phyloP scores from a whole-genome alignment of 495 filamentous ascomycete genomes.

The Parachaetomium inaequale region DNA sequence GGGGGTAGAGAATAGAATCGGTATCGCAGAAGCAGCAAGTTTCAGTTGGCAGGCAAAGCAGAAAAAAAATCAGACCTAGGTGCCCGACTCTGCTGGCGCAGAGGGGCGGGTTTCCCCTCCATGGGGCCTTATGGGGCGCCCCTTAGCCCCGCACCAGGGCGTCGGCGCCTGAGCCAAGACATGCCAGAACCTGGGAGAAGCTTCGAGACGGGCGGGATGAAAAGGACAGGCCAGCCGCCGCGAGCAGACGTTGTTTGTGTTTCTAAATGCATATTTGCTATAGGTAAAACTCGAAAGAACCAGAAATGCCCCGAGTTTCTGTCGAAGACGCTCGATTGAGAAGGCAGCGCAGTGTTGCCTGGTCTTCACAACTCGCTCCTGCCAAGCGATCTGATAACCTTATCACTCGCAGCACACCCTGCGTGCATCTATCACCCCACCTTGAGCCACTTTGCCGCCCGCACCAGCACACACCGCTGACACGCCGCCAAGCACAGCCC shows the following conservation, averaged over 20 bases:
- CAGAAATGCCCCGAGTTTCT: neutral
- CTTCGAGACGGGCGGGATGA: constrained; percentile 26
- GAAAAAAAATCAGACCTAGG: constrained; percentile 18
- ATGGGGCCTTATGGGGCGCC: constrained; percentile 19
- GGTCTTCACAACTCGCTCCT: neutral
- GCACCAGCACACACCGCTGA: neutral
- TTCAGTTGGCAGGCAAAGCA: constrained; percentile 10
- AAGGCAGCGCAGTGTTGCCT: neutral
- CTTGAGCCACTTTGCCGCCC: constrained; percentile 3
- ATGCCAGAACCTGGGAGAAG: constrained; percentile 30
- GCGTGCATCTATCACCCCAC: constrained; percentile 19
- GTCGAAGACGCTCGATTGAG: no score
- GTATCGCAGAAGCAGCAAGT: constrained; percentile 4
- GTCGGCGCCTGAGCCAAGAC: constrained; percentile 23
- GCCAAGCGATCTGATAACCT: constrained; percentile 1
- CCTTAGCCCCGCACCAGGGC: constrained; percentile 30
- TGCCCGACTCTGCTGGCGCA: constrained; percentile 16
- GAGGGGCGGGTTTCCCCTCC: constrained; percentile 14
- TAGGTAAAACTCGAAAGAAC: neutral
- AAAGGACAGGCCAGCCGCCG: neutral
- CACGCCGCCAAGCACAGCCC: constrained; percentile 10
- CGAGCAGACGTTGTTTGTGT: neutral
- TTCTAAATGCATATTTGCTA: neutral
- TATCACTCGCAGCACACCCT: constrained; percentile 12
- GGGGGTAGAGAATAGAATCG: constrained; percentile 13